Conservation (phyloP, 345 rosid genomes). For the Populus ilicifolia region DNA sequence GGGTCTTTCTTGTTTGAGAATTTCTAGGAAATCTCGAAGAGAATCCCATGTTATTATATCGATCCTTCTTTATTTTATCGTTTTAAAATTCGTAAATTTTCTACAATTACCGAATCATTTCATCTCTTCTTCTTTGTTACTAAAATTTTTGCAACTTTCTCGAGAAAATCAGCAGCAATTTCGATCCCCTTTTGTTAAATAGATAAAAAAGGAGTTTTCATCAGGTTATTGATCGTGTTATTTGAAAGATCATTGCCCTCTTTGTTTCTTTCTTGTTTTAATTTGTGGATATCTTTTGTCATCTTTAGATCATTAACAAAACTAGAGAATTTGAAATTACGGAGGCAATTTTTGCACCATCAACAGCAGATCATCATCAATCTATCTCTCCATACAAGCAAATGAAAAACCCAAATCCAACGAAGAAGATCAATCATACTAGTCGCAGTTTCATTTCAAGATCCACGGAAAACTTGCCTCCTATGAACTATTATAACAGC, state of each 20-base stretch:
- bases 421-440: conserved; percentile 18
- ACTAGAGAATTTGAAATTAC: conserved; percentile 4
- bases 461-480: conserved; percentile 39
- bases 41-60: not conserved
- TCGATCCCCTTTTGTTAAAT: no score
- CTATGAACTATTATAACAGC: conserved; percentile 13
- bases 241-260: conserved; percentile 40
- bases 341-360: conserved; percentile 45
- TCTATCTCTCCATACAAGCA: conserved; percentile 36
- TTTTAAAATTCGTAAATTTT: not conserved
- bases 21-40: not conserved
- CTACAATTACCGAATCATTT: not conserved
- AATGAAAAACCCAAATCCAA: conserved; percentile 39
- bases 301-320: not conserved
- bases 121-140: not conserved
- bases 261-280: not conserved
- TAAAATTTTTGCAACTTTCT: not conserved
- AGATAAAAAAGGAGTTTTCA: not conserved
- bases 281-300: not conserved
- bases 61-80: not conserved
- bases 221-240: conserved; percentile 35
- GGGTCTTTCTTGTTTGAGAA: not conserved
- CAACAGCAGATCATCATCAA: conserved; percentile 21
- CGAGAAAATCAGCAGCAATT: not conserved
- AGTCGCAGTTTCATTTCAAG: conserved; percentile 31